Conservation (phyloP, 148 eudicot species). For the Dysphania ambrosioides region DNA sequence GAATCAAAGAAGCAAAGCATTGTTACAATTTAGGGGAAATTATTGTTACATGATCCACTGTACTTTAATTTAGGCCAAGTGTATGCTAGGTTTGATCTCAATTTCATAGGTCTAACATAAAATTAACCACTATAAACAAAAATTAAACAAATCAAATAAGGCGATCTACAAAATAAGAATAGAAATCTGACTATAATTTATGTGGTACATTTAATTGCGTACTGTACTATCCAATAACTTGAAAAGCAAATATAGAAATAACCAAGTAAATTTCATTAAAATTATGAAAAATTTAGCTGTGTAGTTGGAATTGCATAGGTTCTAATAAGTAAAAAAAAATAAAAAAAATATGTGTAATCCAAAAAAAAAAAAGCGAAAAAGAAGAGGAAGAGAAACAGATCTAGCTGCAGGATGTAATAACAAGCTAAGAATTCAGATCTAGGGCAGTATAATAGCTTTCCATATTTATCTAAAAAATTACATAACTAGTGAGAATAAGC, state of each 20-base stretch:
- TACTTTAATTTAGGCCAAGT: too few species aligned
- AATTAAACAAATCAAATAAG: too few species aligned
- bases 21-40: too few species aligned
- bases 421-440: constrained; percentile 17
- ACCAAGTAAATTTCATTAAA: not conserved
- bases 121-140: too few species aligned
- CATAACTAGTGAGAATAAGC: constrained; percentile 20
- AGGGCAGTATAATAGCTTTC: constrained; percentile 36
- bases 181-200: too few species aligned
- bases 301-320: constrained; percentile 6
- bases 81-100: too few species aligned
- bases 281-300: not conserved
- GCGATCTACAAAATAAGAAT: too few species aligned
- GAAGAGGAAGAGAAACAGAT: constrained; percentile 14
- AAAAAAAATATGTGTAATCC: not conserved
- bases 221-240: too few species aligned
- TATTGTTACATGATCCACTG: too few species aligned
- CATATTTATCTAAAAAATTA: constrained; percentile 23
- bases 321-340: not conserved
- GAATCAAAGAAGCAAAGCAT: not conserved
- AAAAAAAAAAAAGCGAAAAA: not conserved
- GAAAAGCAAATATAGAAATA: not conserved
- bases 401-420: constrained; percentile 53
- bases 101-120: not conserved
- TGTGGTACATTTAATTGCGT: too few species aligned